Evolutionary conservation across 2,329 filamentous ascomycete species (phyloP).

Genomic region (Blumeria graminis): DNA sequence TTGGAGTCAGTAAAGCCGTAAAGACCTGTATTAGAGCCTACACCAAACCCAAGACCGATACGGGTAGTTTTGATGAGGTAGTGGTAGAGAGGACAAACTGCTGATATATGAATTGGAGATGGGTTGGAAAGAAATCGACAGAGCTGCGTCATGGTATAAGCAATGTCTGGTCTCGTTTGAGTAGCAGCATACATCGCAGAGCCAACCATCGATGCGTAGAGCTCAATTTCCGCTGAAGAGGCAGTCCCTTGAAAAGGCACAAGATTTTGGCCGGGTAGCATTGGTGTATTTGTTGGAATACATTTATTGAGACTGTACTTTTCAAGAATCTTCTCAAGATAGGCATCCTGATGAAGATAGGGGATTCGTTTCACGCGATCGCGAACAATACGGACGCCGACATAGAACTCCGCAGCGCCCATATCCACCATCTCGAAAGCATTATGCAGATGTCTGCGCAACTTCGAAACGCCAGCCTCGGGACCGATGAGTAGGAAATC

Average conservation of each 20-base stretch:
- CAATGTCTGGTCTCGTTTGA: neutral
- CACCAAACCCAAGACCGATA: no score
- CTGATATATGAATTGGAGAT: neutral
- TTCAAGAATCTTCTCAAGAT: neutral
- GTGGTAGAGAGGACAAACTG: neutral
- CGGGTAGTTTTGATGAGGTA: neutral
- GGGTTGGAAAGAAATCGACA: neutral
- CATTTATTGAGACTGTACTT: neutral
- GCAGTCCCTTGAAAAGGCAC: neutral
- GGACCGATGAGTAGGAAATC: neutral
- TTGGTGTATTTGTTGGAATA: neutral
- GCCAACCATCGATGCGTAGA: neutral
- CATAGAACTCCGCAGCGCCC: no score
- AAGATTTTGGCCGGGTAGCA: neutral
- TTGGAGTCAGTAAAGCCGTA: no score
- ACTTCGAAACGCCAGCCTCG: neutral
- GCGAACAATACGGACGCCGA: neutral
- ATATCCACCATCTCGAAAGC: no score
- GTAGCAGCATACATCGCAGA: neutral
- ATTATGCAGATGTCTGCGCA: neutral
- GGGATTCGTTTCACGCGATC: neutral
- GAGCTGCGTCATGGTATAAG: neutral
- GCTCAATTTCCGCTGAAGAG: neutral
- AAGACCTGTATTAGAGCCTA: no score
- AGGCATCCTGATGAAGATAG: neutral